Base-by-base conservation (phyloP, 2,329 filamentous ascomycete species). In the Neofusicoccum kwambonambiense region DNA sequence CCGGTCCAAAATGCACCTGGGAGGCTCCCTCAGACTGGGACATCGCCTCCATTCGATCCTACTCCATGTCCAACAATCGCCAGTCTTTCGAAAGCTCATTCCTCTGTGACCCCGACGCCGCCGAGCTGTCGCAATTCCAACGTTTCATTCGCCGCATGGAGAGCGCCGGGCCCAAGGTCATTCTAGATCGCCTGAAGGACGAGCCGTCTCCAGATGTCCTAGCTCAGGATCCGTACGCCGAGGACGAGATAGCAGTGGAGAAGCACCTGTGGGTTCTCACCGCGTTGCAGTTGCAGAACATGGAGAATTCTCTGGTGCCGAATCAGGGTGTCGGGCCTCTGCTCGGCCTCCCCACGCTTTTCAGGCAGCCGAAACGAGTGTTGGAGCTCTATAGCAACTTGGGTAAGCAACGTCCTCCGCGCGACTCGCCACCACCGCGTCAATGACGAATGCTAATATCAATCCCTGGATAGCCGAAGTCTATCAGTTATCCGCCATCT, bases 211-310 rank as follows among this genome's bases (percentile, higher is more conserved):
- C 74, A 72, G 67, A 74, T 37, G 69, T 72, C 12, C 54, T 67
- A 5, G 61, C 65, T 9, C 83, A 82, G 78, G 77, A 79, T 9
- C 60, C 60, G 7, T 51, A 63, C 17, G 73, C 76, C 0, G 81
- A 84, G 63, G 78, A 82, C 3, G 80, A 77, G 42, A 74, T 85
- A 19, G 84, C 84, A 65, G 77, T 85, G 54, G 83, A 85, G 67
- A 85, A 85, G 70, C 85, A 86, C 69, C 76, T 84, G 45, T 89
- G 86, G 86, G 83, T 92, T 77, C 78, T 89, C 39, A 87, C 83
- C 34, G 82, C 82, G 1, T 75, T 90, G 61, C 80, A 74, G 56
- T 69, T 75, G 42, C 79, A 80, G 37, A 74, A 70, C 52, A 62
- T 72, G 62, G 71, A 71, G 44, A 72, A 68, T 41, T 69, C 66